Evolutionary conservation across 768 basidiomycete genomes (phyloP).

Genomic region (Rossbeevera mucosa): DNA sequence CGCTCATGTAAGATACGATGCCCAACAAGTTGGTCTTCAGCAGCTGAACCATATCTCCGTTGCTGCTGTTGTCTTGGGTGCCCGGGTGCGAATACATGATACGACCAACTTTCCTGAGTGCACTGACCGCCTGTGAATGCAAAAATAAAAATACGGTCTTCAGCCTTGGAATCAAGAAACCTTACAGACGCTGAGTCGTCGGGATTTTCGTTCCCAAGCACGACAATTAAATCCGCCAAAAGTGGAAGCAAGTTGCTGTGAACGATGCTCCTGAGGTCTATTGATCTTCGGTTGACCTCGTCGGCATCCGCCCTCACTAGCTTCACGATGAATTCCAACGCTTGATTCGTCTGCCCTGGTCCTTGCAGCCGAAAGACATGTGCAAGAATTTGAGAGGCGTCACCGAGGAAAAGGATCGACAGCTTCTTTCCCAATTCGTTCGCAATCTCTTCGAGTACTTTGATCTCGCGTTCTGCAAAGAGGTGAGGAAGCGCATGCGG

Average conservation of each 20-base stretch:
- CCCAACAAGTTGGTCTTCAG: conserved; percentile 78
- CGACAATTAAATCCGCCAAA: conserved; percentile 70
- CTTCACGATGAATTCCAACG: conserved; percentile 57
- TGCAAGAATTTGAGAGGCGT: conserved; percentile 58
- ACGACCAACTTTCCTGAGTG: conserved; percentile 42
- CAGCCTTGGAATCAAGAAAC: conserved; percentile 23
- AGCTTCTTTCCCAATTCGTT: conserved; percentile 42
- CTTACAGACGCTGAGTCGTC: conserved; percentile 45
- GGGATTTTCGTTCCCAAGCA: conserved; percentile 65
- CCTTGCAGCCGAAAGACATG: conserved; percentile 59
- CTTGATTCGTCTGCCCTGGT: conserved; percentile 51
- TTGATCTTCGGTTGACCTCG: conserved; percentile 29
- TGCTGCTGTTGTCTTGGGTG: conserved; percentile 26
- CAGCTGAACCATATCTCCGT: conserved; percentile 49
- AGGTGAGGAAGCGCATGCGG: conserved; percentile 63
- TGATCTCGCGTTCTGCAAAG: conserved; percentile 56
- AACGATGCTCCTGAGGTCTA: conserved; percentile 49
- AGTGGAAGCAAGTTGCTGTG: conserved; percentile 65
- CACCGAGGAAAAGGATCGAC: conserved; percentile 50
- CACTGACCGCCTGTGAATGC: conserved; percentile 44
- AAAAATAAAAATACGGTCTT: conserved; percentile 28
- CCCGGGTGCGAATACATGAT: conserved; percentile 24
- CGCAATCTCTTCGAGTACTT: conserved; percentile 59
- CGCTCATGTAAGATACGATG: conserved; percentile 79
- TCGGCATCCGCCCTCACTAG: conserved; percentile 48